These are phyloP conservation scores for Saccharomycopsis amapae DNA, from an alignment of 805 yeast genomes.

Conservation along the genomic window DNA sequence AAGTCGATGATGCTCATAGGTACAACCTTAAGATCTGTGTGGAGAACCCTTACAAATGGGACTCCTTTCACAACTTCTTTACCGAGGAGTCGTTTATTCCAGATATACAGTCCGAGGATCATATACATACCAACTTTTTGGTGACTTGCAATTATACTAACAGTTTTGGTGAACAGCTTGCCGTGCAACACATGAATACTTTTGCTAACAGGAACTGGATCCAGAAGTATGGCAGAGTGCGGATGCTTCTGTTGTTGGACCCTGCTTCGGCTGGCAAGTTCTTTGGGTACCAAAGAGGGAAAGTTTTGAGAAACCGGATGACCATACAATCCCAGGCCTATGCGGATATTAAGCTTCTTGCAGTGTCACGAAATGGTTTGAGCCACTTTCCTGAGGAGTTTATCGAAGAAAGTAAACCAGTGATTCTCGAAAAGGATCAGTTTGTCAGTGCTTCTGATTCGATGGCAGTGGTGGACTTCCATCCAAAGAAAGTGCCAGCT, in stretches of 20 bases:
- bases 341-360: constrained; percentile 51
- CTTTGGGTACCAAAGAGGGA: constrained; percentile 44
- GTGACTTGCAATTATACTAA: constrained; percentile 53
- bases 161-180: constrained; percentile 47
- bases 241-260: constrained; percentile 65
- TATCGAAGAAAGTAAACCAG: constrained; percentile 25
- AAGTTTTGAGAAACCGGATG: constrained; percentile 49
- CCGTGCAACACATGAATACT: constrained; percentile 71
- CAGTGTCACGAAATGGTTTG: constrained; percentile 28
- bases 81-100: constrained; percentile 39
- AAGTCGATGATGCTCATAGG: too few species aligned
- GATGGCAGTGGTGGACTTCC: constrained; percentile 51
- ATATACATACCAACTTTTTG: constrained; percentile 47
- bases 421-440: constrained; percentile 25
- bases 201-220: constrained; percentile 67
- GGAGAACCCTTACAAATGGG: constrained; percentile 64
- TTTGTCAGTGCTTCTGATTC: background rate
- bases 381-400: constrained; percentile 23
- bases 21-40: constrained; percentile 15
- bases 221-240: constrained; percentile 62
- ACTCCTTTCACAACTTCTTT: constrained; percentile 44
- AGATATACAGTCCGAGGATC: constrained; percentile 29
- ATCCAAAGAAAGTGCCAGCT: constrained; percentile 32
- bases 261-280: constrained; percentile 55
- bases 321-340: constrained; percentile 59